phyloP scores from a whole-genome alignment of 257 asterid genomes.

The Solanum chmielewskii region DNA sequence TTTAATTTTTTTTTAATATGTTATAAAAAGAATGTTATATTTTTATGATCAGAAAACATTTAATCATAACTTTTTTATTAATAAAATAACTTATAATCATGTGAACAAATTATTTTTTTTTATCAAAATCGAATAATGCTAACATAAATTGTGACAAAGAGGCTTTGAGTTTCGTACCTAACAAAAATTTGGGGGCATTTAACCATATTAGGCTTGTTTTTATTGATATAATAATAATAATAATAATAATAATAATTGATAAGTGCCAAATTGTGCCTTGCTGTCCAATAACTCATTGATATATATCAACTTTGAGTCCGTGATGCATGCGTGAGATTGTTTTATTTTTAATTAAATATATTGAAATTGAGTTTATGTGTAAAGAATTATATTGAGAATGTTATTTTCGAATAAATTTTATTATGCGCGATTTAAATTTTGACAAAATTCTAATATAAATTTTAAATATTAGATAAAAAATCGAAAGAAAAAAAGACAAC shows the following conservation, averaged over 20 bases:
- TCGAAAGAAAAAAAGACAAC: neutral
- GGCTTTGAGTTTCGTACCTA: neutral
- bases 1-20: no score
- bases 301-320: neutral
- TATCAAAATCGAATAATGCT: no score
- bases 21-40: no score
- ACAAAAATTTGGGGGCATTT: neutral
- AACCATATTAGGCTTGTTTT: neutral
- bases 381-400: no score
- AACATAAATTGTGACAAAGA: neutral
- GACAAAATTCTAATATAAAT: accelerated
- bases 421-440: accelerated
- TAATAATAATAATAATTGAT: neutral
- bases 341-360: no score
- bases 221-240: neutral
- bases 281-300: neutral
- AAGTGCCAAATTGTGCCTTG: neutral
- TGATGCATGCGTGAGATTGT: neutral
- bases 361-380: no score
- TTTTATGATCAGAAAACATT: no score
- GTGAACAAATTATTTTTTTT: no score
- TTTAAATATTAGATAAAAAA: no score
- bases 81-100: no score
- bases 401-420: accelerated
- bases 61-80: no score